Evolutionary conservation across 2,329 filamentous ascomycete species (phyloP).

Genomic region (Cladophialophora bantiana): DNA sequence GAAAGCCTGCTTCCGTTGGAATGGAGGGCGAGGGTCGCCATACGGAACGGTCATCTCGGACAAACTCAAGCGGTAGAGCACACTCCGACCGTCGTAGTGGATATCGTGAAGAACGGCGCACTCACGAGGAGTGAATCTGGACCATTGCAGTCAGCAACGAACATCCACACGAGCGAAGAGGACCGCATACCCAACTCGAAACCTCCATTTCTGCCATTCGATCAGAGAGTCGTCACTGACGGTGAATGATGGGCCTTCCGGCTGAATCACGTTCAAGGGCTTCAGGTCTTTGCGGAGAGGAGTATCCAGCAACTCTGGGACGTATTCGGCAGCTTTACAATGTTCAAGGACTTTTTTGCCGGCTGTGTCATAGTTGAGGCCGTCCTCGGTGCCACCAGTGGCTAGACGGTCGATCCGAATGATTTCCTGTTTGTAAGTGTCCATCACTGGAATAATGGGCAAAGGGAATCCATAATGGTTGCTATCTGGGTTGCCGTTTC

Average conservation of each 20-base stretch:
- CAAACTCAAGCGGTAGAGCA: conserved; percentile 71
- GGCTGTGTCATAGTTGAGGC: conserved; percentile 50
- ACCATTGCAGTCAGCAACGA: conserved; percentile 37
- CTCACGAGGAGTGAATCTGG: conserved; percentile 69
- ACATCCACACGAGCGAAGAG: not conserved
- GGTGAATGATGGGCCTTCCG: conserved; percentile 71
- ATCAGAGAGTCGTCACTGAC: conserved; percentile 59
- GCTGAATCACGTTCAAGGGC: conserved; percentile 75
- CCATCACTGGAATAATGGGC: conserved; percentile 66
- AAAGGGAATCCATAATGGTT: conserved; percentile 70
- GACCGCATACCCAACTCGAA: conserved; percentile 63
- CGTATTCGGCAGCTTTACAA: conserved; percentile 60
- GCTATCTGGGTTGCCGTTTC: conserved; percentile 59
- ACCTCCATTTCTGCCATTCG: conserved; percentile 72
- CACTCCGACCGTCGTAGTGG: conserved; percentile 69
- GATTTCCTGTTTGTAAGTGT: conserved; percentile 61
- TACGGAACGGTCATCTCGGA: conserved; percentile 76
- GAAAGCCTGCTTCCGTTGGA: conserved; percentile 73
- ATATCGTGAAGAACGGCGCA: conserved; percentile 74
- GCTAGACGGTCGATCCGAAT: conserved; percentile 66
- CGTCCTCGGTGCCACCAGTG: conserved; percentile 58
- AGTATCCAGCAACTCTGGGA: conserved; percentile 57
- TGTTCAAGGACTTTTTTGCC: conserved; percentile 59
- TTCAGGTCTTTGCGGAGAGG: conserved; percentile 64
- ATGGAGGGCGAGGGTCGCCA: conserved; percentile 69